Evolutionary conservation across 768 basidiomycete species (phyloP), one percentile per base, ranked within the genome.

Genomic region (Galerina sulciceps): DNA sequence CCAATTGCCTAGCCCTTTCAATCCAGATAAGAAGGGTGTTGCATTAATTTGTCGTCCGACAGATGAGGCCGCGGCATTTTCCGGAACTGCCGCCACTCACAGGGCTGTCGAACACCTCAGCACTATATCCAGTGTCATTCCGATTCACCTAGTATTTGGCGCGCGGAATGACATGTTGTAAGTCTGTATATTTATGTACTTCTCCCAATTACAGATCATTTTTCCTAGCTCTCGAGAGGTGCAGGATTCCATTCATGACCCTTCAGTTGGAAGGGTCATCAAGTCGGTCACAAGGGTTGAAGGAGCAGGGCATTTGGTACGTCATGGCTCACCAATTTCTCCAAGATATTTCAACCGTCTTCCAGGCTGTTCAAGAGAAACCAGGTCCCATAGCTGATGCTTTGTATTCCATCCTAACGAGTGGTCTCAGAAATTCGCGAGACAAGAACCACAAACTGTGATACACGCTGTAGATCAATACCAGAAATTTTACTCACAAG

Each of bases 191-290:
- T 5, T 31, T 31, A 1, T n/a, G n/a, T 8, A 31, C 2, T 31
- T 31, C 26, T 31, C 26, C 26, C 4, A 31, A 31, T 5, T 3
- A 8, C 26, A 5, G 5, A 31, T 31, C 26, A 4, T 2, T 22
- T 23, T 11, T 17, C 8, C 14, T 15, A 55, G 53, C 14, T 55
- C 53, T 14, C 41, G 53, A 37, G 26, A 44, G 22, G 43, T 55
- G 6, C 53, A 55, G 37, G 53, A 55, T 20, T 37, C 53, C 13
- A 15, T 55, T n/a, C 44, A 55, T 36, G 43, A 55, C 23, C 53
- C 53, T 2, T 35, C 23, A 17, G 53, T 37, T 45, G 43, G 53
- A 17, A 14, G 43, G 2, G 11, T 55, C 4, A 45, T 55, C 3
- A 43, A 18, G 17, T 55, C 53, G n/a, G 22, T 55, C 9, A 55